Evolutionary conservation across 108 stramenopile genomes (phyloP).

Genomic region (Cyclotella sp.): DNA sequence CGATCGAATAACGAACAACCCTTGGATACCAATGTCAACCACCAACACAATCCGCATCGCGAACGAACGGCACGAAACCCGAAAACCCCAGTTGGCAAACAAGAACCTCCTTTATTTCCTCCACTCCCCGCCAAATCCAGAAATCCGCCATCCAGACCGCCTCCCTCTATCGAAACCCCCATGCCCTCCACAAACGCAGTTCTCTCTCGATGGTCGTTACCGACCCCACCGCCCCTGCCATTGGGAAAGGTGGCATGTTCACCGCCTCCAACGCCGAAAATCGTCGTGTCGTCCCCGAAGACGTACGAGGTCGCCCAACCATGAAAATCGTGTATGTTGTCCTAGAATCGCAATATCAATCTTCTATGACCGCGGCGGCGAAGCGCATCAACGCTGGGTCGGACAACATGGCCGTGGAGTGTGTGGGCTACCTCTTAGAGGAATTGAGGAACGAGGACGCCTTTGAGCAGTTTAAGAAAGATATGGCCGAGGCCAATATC

Average conservation of each 20-base stretch:
- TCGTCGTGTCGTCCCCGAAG: constrained; percentile 90
- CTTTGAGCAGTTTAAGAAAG: constrained; percentile 91
- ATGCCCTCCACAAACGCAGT: constrained; percentile 37
- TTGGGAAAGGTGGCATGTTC: constrained; percentile 77
- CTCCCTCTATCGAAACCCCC: constrained; percentile 39
- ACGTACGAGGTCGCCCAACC: constrained; percentile 69
- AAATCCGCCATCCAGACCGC: constrained; percentile 52
- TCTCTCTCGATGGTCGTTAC: constrained; percentile 72
- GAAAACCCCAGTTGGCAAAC: constrained; percentile 31
- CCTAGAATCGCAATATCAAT: constrained; percentile 96
- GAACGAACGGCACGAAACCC: not conserved
- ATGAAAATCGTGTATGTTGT: constrained; percentile 98
- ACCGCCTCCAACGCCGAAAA: constrained; percentile 89
- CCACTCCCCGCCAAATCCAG: constrained; percentile 30
- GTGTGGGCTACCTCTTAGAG: constrained; percentile 95
- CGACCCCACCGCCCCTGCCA: constrained; percentile 60
- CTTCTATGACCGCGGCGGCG: constrained; percentile 93
- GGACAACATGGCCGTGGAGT: constrained; percentile 96
- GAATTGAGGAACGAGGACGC: constrained; percentile 91
- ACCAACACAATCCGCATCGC: constrained; percentile 16
- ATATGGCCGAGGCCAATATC: constrained; percentile 91
- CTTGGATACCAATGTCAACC: constrained; percentile 35
- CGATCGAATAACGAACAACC: not conserved
- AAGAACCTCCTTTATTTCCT: constrained; percentile 23
- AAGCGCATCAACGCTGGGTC: constrained; percentile 94